Evolutionary conservation across 192 early-diverging fungal species (phyloP).

Genomic region (Podila clonocystis): DNA sequence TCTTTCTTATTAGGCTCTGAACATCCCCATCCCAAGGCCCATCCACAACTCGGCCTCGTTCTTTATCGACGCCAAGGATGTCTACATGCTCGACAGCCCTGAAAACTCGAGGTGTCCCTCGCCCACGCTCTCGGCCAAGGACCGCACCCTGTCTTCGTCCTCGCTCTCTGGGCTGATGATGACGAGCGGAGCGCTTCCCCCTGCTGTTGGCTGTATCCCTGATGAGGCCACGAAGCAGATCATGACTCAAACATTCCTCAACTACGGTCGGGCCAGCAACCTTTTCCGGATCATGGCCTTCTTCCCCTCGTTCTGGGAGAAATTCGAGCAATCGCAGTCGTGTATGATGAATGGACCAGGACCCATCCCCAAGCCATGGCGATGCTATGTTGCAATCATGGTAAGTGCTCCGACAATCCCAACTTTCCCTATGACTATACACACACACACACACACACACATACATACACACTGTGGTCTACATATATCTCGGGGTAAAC

Average conservation of each 20-base stretch:
- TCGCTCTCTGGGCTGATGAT: conserved; percentile 55
- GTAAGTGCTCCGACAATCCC: conserved; percentile 23
- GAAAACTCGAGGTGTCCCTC: conserved; percentile 27
- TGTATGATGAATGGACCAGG: conserved; percentile 56
- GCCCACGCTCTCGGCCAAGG: conserved; percentile 37
- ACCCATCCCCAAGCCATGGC: conserved; percentile 59
- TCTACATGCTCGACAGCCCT: conserved; percentile 61
- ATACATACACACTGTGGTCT: no score
- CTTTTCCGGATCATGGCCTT: conserved; percentile 61
- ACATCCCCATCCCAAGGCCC: conserved; percentile 57
- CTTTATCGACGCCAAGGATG: conserved; percentile 60
- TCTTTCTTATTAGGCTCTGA: conserved; percentile 27
- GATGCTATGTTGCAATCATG: conserved; percentile 64
- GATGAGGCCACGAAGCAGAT: conserved; percentile 59
- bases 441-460: no score
- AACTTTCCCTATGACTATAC: background rate
- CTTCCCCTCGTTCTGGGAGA: conserved; percentile 66
- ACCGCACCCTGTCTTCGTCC: conserved; percentile 44
- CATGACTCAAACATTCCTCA: conserved; percentile 59
- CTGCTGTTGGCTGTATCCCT: conserved; percentile 55
- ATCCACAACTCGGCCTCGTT: conserved; percentile 61
- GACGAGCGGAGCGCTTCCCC: conserved; percentile 15
- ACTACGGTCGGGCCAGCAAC: conserved; percentile 59
- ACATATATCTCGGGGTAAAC: no score
- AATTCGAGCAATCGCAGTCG: conserved; percentile 51